phyloP scores from a whole-genome alignment of 2,329 filamentous ascomycete species.

The Emergomyces pasteurianus region DNA sequence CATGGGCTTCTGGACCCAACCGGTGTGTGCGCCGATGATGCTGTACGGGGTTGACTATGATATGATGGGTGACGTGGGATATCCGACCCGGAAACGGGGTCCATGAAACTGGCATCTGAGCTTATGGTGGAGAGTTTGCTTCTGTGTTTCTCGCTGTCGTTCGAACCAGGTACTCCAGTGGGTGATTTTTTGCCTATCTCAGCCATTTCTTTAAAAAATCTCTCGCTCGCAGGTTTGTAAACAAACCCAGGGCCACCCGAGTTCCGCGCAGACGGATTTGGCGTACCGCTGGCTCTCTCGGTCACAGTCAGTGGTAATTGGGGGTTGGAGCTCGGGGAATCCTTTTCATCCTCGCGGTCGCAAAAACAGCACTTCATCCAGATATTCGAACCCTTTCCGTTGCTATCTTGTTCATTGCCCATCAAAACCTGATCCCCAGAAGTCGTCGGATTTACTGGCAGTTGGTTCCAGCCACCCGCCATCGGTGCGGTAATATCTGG shows the following conservation, averaged over 20 bases:
- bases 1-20: neutral
- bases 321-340: neutral
- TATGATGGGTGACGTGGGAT: constrained; percentile 11
- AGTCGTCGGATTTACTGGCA: neutral
- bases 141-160: neutral
- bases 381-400: neutral
- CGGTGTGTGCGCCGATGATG: neutral
- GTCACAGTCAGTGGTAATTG: neutral
- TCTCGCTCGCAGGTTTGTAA: constrained; percentile 12
- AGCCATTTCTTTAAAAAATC: constrained; percentile 13
- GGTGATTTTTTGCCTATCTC: constrained; percentile 8
- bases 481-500: constrained; percentile 11
- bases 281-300: neutral
- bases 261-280: neutral
- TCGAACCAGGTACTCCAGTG: neutral
- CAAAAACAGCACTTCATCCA: neutral
- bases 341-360: neutral
- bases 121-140: constrained; percentile 1
- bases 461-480: constrained; percentile 13
- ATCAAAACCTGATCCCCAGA: neutral
- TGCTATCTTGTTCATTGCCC: neutral
- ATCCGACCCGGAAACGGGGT: constrained; percentile 2
- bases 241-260: constrained; percentile 7
- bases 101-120: constrained; percentile 1
- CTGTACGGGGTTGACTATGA: neutral